Evolutionary conservation across 2,329 filamentous ascomycete genomes (phyloP), one percentile per base, ranked within the genome.

Genomic region (Coniochaeta prunicola): DNA sequence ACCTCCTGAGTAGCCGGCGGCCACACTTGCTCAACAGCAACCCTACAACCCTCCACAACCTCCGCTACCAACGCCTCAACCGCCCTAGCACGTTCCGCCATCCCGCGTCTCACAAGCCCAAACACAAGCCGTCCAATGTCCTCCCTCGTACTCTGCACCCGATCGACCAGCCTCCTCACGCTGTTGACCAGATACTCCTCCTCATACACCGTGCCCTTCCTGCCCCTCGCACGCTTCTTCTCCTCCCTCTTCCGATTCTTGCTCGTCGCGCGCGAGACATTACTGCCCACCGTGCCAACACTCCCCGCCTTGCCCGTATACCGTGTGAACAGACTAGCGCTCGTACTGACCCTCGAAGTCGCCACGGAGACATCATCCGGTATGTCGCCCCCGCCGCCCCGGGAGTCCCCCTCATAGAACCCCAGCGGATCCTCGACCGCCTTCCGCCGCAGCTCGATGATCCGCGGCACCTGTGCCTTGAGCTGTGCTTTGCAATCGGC

Each of bases 181-280:
- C 88, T 93, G 71, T 92, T 94, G 60, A 96, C 87, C 5, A 99
- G 83, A 72, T 99, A 99, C 73, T 97, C 94, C 70, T 97, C 93
- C 73, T 99, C 94, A 72, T 99, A 99, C 5, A 99, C 90, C 17
- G 91, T 96, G 12, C 94, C 94, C 78, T 97, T 97, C 72, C 96
- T 93, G 26, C 94, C 94, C 8, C 91, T 80, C 0, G 94, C 94
- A 17, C 93, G 86, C 81, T 99, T 99, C 72, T 96, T 86, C 78
- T 99, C 94, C 73, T 99, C 94, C 21, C 92, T 82, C 26, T 88
- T 81, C 57, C 92, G 86, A 69, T 96, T 97, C 79, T 94, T 96
- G 69, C 85, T 89, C 42, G 91, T 96, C 60, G 89, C 89, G 13
- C 92, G 83, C 56, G 86, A 90, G 2, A 89, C 86, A 31, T 86